Conservation (phyloP, 2,329 filamentous ascomycete genomes). For the Colletotrichum cereale region DNA sequence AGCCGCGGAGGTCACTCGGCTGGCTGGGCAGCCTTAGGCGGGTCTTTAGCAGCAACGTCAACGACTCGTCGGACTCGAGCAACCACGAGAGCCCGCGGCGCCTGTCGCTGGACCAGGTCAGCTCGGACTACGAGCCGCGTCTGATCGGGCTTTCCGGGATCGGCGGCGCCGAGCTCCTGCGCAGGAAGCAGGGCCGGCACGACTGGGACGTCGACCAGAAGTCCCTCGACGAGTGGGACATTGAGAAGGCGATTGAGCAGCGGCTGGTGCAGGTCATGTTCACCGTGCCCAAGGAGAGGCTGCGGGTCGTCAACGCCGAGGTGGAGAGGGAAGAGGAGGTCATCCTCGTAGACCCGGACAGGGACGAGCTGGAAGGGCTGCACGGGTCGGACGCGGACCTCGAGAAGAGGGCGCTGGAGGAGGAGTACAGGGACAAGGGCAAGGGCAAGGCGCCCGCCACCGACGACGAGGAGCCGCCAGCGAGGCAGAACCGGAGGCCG, state of each 20-base stretch:
- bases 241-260: slow-evolving; percentile 78
- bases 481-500: slow-evolving; percentile 22
- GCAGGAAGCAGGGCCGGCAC: slow-evolving; percentile 66
- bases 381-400: background rate
- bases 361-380: slow-evolving; percentile 42
- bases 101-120: slow-evolving; percentile 49
- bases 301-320: slow-evolving; percentile 91
- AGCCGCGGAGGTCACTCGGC: slow-evolving; percentile 60
- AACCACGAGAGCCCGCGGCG: slow-evolving; percentile 42
- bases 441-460: slow-evolving; percentile 33
- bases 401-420: slow-evolving; percentile 22
- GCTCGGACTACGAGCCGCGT: slow-evolving; percentile 59
- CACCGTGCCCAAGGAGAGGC: slow-evolving; percentile 86
- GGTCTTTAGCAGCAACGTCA: slow-evolving; percentile 65
- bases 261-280: slow-evolving; percentile 88
- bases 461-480: background rate
- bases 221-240: slow-evolving; percentile 77
- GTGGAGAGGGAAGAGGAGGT: slow-evolving; percentile 58
- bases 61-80: slow-evolving; percentile 46
- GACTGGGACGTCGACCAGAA: slow-evolving; percentile 71
- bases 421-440: slow-evolving; percentile 27
- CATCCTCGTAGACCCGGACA: slow-evolving; percentile 57
- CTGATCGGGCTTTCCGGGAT: slow-evolving; percentile 60
- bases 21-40: slow-evolving; percentile 78
- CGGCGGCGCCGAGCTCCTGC: slow-evolving; percentile 58